Conservation (phyloP, 352 stramenopile species). For the Lagenidium giganteum region DNA sequence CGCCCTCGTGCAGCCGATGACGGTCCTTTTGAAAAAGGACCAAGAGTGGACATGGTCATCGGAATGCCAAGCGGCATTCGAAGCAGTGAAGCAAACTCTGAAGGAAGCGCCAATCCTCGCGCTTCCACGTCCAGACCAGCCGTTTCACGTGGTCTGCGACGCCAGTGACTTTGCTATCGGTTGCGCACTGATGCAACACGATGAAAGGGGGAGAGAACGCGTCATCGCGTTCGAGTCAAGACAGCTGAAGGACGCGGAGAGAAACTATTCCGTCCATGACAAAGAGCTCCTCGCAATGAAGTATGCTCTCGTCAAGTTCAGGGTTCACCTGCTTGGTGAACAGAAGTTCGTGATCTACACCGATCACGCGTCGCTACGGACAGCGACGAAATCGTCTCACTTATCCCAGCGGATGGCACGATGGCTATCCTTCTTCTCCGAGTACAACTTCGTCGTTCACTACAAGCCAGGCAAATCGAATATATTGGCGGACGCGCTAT, state of each 20-base stretch:
- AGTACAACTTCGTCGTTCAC: slow-evolving; percentile 19
- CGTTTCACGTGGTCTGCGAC: background rate
- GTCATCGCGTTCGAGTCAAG: slow-evolving; percentile 12
- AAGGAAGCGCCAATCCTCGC: slow-evolving; percentile 1
- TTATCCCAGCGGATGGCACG: slow-evolving; percentile 9
- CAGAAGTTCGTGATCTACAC: slow-evolving; percentile 13
- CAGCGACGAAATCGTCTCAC: slow-evolving; percentile 1
- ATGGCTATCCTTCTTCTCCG: slow-evolving; percentile 20
- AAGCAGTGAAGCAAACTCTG: slow-evolving; percentile 4
- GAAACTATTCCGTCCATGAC: slow-evolving; percentile 18
- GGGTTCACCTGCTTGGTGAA: slow-evolving; percentile 18
- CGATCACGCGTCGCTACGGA: slow-evolving; percentile 12
- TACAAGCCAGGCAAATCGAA: slow-evolving; percentile 18
- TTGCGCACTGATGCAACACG: slow-evolving; percentile 8
- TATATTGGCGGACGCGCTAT: slow-evolving; percentile 16
- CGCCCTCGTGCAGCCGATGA: background rate
- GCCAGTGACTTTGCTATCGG: slow-evolving; percentile 6
- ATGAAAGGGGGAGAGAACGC: slow-evolving; percentile 3
- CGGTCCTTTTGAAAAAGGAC: background rate
- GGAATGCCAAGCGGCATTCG: background rate
- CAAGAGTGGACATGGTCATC: background rate
- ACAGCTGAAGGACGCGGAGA: slow-evolving; percentile 9
- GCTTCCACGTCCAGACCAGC: background rate
- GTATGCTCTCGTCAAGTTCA: too few relatives aligned
- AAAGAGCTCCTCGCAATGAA: too few relatives aligned